Evolutionary conservation across 768 basidiomycete species (phyloP).

Genomic region (Dendrothele bispora): DNA sequence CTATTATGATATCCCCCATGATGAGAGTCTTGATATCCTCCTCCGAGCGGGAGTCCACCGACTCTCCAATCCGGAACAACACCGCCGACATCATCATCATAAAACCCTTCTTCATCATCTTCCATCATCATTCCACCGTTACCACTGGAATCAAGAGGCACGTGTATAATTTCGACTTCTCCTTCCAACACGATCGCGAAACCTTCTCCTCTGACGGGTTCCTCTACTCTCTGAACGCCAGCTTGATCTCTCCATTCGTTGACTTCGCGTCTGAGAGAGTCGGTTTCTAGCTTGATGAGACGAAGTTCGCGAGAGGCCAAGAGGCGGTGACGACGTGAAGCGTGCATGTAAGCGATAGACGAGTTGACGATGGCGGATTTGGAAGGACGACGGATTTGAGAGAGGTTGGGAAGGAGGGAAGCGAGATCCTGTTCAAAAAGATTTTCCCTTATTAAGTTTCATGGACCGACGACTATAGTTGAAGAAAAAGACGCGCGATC

Average conservation of each 20-base stretch:
- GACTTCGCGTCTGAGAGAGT: slow-evolving; percentile 85
- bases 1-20: too few species aligned
- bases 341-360: slow-evolving; percentile 85
- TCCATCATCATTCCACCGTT: slow-evolving; percentile 65
- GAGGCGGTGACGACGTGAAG: slow-evolving; percentile 76
- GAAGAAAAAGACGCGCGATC: background rate
- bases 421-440: slow-evolving; percentile 74
- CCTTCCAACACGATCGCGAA: slow-evolving; percentile 70
- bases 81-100: slow-evolving; percentile 42
- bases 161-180: slow-evolving; percentile 64
- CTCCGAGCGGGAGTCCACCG: too few species aligned
- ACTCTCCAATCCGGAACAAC: slow-evolving; percentile 19
- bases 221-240: slow-evolving; percentile 68
- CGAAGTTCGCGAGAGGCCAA: slow-evolving; percentile 86
- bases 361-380: slow-evolving; percentile 98
- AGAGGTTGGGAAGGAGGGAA: slow-evolving; percentile 85
- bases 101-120: slow-evolving; percentile 42
- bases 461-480: slow-evolving; percentile 9
- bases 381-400: slow-evolving; percentile 88
- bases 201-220: slow-evolving; percentile 69
- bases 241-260: slow-evolving; percentile 90
- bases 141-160: too few species aligned
- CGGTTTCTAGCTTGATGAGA: slow-evolving; percentile 74
- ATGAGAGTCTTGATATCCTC: too few species aligned
- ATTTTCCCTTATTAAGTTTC: slow-evolving; percentile 8